These are phyloP conservation scores for Excoecaria cochinchinensis DNA, from an alignment of 345 rosid genomes.

Conservation along the genomic window DNA sequence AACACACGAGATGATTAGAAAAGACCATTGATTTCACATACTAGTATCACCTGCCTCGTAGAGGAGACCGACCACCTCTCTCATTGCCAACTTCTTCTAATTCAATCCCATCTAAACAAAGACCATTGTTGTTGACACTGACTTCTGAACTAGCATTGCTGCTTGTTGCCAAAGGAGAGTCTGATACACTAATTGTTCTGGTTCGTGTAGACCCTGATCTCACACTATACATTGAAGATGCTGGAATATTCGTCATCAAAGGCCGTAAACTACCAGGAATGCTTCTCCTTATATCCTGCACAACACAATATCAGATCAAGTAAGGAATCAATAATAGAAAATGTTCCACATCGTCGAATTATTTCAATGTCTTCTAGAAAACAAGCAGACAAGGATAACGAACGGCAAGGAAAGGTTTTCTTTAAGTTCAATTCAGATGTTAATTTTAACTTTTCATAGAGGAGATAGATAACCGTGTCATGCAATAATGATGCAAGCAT, in stretches of 20 bases:
- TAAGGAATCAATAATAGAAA: background rate
- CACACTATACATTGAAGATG: slow-evolving; percentile 94
- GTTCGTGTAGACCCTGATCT: slow-evolving; percentile 77
- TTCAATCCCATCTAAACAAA: slow-evolving; percentile 57
- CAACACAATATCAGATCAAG: slow-evolving; percentile 20
- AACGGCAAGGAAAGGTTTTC: background rate
- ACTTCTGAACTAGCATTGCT: slow-evolving; percentile 96
- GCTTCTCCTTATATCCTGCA: slow-evolving; percentile 88
- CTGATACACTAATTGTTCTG: slow-evolving; percentile 70
- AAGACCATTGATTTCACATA: background rate
- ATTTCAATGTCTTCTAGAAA: background rate
- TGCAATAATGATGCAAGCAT: background rate
- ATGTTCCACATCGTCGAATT: background rate
- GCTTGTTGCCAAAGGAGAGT: slow-evolving; percentile 94
- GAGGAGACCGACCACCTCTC: slow-evolving; percentile 66
- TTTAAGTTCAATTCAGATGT: background rate
- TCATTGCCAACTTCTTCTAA: slow-evolving; percentile 65
- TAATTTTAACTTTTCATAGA: background rate
- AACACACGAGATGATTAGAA: slow-evolving; percentile 15
- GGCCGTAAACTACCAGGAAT: slow-evolving; percentile 90
- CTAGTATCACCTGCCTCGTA: slow-evolving; percentile 56
- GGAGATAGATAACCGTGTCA: background rate
- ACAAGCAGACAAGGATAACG: background rate
- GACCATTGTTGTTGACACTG: slow-evolving; percentile 73
- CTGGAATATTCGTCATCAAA: slow-evolving; percentile 90